Evolutionary conservation across 1,284 basidiomycete species (phyloP), one percentile per base, ranked within the genome.

Genomic region (Anthracocystis panici-leucophaei): DNA sequence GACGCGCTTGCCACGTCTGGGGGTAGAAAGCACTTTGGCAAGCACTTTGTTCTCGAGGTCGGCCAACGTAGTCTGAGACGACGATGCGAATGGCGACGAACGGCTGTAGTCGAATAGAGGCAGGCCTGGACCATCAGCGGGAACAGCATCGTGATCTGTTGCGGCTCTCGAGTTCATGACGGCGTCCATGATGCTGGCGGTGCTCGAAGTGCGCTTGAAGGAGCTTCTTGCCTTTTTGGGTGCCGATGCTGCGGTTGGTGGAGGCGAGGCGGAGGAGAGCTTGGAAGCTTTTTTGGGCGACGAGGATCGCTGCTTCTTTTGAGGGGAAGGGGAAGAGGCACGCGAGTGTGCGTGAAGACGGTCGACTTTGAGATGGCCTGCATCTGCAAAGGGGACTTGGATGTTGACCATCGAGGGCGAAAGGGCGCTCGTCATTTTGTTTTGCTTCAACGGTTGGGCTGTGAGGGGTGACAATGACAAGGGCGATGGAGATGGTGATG

Each of bases 161-260:
- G 72, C 62, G 20, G 66, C 72, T 60, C 66, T 65, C 27, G 72
- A 75, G 53, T 66, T 75, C 66, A 75, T 75, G 57, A 75, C 60
- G 8, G 66, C 31, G 50, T 75, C 72, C 72, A 75, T 66, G 53
- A 75, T 75, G 66, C 63, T 75, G 38, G 66, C 59, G 18, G 66
- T 75, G 63, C 72, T 75, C 16, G 54, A 55, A 16, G 66, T 69
- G 52, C 66, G 65, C 50, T 75, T 66, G 50, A 69, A 57, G n/a
- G 63, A 57, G 49, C 55, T 51, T 8, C 44, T 49, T 8, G 44
- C 50, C 46, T 57, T 73, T 41, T 63, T 62, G 25, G 38, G 38
- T 11, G 60, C 35, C 9, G 56, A 58, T 21, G 53, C 41, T 20
- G 46, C 10, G 46, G 61, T 52, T 40, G 58, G 57, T 11, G 53